Conservation (phyloP, 306 rosid genomes). For the Fragaria nilgerrensis region DNA sequence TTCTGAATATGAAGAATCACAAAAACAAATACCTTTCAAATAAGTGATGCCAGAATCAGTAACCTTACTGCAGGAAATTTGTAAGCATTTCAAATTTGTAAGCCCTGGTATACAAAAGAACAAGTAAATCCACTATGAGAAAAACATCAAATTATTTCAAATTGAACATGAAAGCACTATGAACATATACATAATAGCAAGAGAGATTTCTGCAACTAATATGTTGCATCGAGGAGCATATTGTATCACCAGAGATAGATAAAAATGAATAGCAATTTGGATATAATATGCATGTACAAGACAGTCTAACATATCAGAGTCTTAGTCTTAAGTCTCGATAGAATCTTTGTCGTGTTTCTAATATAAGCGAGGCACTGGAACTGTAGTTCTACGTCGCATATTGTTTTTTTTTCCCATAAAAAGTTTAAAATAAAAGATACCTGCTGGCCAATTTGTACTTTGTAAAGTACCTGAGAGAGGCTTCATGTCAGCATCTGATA, state of each 20-base stretch:
- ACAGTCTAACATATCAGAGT: not conserved
- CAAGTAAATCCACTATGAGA: slow-evolving; percentile 16
- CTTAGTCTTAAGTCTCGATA: not conserved
- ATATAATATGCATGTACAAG: not conserved
- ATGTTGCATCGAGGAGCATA: not conserved
- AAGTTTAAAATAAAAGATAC: slow-evolving; percentile 8
- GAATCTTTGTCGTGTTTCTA: not conserved
- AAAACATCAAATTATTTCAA: not conserved
- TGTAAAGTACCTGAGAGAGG: slow-evolving; percentile 65
- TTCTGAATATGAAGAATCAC: not conserved
- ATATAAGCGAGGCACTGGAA: slow-evolving; percentile 6
- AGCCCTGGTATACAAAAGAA: slow-evolving; percentile 61
- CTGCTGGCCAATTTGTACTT: slow-evolving; percentile 8
- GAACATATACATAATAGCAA: not conserved
- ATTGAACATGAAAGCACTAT: not conserved
- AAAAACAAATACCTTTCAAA: slow-evolving; percentile 56
- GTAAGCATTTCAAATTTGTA: slow-evolving; percentile 60
- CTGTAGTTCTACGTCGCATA: not conserved
- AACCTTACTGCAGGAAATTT: slow-evolving; percentile 82
- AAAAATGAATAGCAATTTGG: not conserved
- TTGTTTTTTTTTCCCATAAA: not conserved
- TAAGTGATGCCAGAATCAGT: slow-evolving; percentile 70
- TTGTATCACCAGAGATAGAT: not conserved
- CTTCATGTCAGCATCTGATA: slow-evolving; percentile 77
- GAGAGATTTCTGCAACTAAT: not conserved